Evolutionary conservation across 257 asterid species (phyloP).

Genomic region (Solanum lignicaule): DNA sequence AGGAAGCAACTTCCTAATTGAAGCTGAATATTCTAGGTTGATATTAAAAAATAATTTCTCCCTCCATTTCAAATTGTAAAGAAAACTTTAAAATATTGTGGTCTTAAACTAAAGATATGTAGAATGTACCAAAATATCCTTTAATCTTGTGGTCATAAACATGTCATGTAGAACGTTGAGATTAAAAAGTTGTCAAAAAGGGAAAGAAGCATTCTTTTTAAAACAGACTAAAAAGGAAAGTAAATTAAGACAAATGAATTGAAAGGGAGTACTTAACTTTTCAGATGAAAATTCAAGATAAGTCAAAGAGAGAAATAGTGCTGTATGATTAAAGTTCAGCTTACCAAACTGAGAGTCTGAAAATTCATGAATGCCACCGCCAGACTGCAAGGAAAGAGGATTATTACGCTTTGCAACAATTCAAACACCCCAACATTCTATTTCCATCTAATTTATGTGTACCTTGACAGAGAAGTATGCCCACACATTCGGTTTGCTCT

Average conservation of each 20-base stretch:
- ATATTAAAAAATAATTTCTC: neutral
- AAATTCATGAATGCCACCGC: constrained; percentile 99
- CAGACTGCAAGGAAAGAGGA: constrained; percentile 63
- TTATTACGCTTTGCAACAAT: constrained; percentile 4
- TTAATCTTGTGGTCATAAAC: neutral
- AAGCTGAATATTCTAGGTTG: neutral
- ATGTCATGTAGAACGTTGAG: neutral
- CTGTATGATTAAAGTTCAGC: constrained; percentile 12
- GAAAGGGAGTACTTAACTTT: neutral
- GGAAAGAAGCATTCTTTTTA: neutral
- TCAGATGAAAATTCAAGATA: neutral
- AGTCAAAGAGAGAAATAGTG: neutral
- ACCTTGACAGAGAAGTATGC: constrained; percentile 99
- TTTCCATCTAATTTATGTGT: constrained; percentile 4
- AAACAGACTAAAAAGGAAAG: neutral
- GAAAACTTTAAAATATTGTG: neutral
- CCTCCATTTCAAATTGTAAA: neutral
- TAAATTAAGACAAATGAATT: neutral
- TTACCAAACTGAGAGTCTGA: constrained; percentile 99
- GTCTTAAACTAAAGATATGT: neutral
- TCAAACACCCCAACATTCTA: neutral
- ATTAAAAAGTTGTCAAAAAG: neutral
- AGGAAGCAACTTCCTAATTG: neutral
- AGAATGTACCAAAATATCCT: neutral
- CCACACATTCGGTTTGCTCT: constrained; percentile 99